Percentiles rank a stretch among this genome's conserved stretches.
phyloP scores from a whole-genome alignment of 192 early-diverging fungal species.

The Chytriomyces hyalinus region DNA sequence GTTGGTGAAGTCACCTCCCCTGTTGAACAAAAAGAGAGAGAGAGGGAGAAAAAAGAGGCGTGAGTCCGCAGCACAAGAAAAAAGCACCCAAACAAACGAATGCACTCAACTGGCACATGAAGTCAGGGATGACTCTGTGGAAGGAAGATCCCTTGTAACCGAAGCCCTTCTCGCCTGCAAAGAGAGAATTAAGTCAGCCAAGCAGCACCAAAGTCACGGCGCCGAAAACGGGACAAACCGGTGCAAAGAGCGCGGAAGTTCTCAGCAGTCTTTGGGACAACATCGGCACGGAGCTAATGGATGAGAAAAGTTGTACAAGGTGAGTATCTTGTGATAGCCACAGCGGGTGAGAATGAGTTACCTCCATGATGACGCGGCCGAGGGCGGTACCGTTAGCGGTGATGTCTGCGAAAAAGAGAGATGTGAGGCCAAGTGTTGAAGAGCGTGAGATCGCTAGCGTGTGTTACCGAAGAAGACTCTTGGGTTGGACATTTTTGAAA shows the following conservation, averaged over 20 bases:
- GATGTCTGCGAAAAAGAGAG: conserved; percentile 74
- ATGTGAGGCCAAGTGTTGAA: background rate
- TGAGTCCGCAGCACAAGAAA: too few relatives aligned
- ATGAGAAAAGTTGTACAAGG: background rate
- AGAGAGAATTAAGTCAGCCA: background rate
- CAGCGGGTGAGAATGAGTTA: conserved; percentile 10
- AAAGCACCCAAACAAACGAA: too few relatives aligned
- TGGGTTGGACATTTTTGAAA: background rate
- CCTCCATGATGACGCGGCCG: conserved; percentile 63
- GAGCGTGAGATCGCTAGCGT: background rate
- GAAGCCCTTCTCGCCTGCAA: conserved; percentile 73
- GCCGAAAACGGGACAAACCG: conserved; percentile 72
- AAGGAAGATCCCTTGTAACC: conserved; percentile 77
- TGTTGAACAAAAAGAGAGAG: too few relatives aligned
- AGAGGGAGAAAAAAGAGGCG: too few relatives aligned
- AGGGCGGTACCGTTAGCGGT: conserved; percentile 54
- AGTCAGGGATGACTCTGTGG: conserved; percentile 83
- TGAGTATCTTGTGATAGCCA: background rate
- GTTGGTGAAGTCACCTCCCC: conserved; percentile 67
- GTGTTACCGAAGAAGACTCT: background rate
- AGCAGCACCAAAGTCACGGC: conserved; percentile 75
- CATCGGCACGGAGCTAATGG: conserved; percentile 46
- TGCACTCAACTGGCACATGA: conserved; percentile 59
- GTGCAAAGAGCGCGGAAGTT: conserved; percentile 80
- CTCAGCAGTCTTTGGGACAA: conserved; percentile 71